Percentiles rank a stretch among this genome's conserved stretches.
Evolutionary conservation across 169 alveolate genomes (phyloP).

Genomic region (Cardiosporidium cionae): DNA sequence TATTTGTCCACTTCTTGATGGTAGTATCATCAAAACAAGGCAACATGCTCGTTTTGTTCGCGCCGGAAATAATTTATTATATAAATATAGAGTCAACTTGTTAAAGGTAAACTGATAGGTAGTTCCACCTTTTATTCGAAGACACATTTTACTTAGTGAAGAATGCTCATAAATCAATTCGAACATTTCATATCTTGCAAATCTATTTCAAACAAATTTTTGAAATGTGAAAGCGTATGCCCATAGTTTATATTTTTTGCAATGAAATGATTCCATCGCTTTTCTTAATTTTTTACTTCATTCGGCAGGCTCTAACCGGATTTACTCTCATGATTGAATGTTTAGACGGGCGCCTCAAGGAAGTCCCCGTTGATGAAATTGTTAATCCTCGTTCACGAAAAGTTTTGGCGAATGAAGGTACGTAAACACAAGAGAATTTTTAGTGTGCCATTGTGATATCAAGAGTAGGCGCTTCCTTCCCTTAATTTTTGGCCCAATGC

Average conservation of each 20-base stretch:
- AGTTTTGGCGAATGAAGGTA: slow-evolving; percentile 44
- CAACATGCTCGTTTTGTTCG: slow-evolving; percentile 42
- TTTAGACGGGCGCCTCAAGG: slow-evolving; percentile 37
- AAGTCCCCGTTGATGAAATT: slow-evolving; percentile 34
- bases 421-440: neutral
- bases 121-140: too few relatives aligned
- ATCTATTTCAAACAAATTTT: too few relatives aligned
- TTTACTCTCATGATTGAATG: slow-evolving; percentile 47
- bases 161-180: too few relatives aligned
- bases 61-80: slow-evolving; percentile 43
- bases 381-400: slow-evolving; percentile 42
- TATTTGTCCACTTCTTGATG: neutral
- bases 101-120: too few relatives aligned
- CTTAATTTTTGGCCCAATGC: neutral
- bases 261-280: neutral
- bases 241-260: too few relatives aligned
- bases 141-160: too few relatives aligned
- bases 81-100: slow-evolving; percentile 39
- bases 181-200: too few relatives aligned
- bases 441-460: neutral
- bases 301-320: slow-evolving; percentile 36
- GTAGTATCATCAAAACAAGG: slow-evolving; percentile 36
- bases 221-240: too few relatives aligned
- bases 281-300: neutral
- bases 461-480: neutral